Evolutionary conservation across 306 rosid species (phyloP).

Genomic region (Rosa persica): DNA sequence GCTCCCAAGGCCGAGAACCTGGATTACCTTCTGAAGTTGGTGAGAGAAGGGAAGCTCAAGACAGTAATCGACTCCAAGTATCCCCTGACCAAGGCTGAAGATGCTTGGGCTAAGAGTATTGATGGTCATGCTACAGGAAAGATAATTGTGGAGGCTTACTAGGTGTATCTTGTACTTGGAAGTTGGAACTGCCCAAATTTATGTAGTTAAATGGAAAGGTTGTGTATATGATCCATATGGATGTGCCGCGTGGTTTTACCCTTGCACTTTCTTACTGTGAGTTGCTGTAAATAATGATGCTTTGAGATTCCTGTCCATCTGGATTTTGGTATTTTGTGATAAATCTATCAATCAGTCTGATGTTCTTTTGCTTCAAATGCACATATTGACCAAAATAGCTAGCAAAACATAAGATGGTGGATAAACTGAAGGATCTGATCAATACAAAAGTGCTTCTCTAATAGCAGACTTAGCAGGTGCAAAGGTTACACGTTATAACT

Average conservation of each 20-base stretch:
- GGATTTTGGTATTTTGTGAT: background rate
- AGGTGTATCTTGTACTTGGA: background rate
- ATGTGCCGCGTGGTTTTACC: background rate
- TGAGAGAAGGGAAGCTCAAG: constrained; percentile 69
- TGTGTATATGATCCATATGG: background rate
- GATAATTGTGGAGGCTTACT: constrained; percentile 56
- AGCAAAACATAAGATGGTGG: background rate
- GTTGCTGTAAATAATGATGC: background rate
- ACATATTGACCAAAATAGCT: background rate
- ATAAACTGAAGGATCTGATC: background rate
- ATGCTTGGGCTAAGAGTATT: constrained; percentile 67
- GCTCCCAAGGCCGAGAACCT: constrained; percentile 53
- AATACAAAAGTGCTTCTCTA: background rate
- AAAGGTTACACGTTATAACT: background rate
- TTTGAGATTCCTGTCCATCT: background rate
- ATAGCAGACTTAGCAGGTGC: background rate
- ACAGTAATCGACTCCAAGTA: constrained; percentile 63
- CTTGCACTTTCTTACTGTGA: background rate
- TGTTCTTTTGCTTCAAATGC: background rate
- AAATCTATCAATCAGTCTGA: background rate
- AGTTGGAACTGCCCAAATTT: background rate
- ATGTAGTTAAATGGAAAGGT: background rate
- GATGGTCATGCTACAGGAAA: constrained; percentile 93
- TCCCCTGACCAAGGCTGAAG: constrained; percentile 59
- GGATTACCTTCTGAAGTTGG: constrained; percentile 52